Conservation (phyloP, 176 grass and related monocot species). For the Oryza nivara region DNA sequence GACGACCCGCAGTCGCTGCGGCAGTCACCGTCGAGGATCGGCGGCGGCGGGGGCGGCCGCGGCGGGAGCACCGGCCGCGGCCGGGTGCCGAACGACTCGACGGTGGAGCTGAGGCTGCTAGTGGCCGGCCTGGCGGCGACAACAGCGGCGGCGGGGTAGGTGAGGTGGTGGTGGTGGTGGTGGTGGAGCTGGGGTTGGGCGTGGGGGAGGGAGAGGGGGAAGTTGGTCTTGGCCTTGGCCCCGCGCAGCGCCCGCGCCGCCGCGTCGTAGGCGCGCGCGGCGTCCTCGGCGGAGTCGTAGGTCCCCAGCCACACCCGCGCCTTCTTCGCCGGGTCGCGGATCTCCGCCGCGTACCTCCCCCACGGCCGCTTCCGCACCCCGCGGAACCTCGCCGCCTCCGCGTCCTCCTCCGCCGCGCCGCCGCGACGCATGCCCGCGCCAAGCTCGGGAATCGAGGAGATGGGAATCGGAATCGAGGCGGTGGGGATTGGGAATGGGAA, state of each 20-base stretch:
- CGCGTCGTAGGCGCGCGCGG: constrained; percentile 68
- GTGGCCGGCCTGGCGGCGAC: constrained; percentile 46
- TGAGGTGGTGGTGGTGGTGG: neutral
- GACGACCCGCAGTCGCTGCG: constrained; percentile 82
- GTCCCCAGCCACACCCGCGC: constrained; percentile 78
- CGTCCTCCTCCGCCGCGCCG: constrained; percentile 25
- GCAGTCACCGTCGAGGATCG: constrained; percentile 52
- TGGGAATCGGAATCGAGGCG: neutral
- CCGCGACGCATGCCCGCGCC: constrained; percentile 42
- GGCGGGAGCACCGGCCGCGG: constrained; percentile 41
- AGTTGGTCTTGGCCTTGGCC: constrained; percentile 81
- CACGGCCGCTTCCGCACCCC: constrained; percentile 81
- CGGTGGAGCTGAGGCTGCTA: constrained; percentile 82
- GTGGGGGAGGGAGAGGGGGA: constrained; percentile 33
- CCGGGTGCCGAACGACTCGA: constrained; percentile 64
- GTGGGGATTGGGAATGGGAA: neutral
- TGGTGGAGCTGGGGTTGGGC: neutral
- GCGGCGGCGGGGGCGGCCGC: constrained; percentile 26
- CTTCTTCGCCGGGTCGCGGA: constrained; percentile 74
- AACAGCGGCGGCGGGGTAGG: neutral
- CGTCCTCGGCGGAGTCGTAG: constrained; percentile 77
- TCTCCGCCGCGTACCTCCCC: constrained; percentile 83
- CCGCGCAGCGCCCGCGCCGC: constrained; percentile 62
- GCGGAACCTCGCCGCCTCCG: constrained; percentile 55
- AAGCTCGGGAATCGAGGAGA: neutral